A percentile compares a stretch with the other conserved stretches of the same genome.
Evolutionary conservation across 768 basidiomycete species (phyloP).

Genomic region (Hypholoma fasciculare): DNA sequence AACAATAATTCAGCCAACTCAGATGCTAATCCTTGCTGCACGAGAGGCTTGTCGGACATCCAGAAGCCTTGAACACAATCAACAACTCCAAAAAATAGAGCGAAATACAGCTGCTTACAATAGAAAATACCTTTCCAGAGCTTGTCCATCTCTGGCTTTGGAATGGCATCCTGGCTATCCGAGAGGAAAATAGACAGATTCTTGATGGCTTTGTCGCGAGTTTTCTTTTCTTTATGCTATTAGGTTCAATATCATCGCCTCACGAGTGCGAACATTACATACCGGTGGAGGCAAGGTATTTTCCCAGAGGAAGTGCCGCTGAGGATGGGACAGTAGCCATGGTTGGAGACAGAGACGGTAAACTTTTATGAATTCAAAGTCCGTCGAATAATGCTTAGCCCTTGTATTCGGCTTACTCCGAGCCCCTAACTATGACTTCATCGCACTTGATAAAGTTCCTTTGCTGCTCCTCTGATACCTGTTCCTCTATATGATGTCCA

Average conservation of each 20-base stretch:
- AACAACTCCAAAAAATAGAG: neutral
- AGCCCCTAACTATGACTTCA: conserved; percentile 16
- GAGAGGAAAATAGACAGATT: conserved; percentile 80
- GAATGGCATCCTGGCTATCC: conserved; percentile 56
- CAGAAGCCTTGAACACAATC: conserved; percentile 75
- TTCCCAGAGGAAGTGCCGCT: conserved; percentile 70
- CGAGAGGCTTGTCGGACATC: conserved; percentile 99
- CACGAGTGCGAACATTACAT: conserved; percentile 20
- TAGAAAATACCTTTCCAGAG: conserved; percentile 99
- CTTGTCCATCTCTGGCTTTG: conserved; percentile 82
- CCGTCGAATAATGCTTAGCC: conserved; percentile 12
- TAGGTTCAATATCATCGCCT: neutral
- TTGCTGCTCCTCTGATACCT: neutral
- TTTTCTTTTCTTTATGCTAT: conserved; percentile 74
- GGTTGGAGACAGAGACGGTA: conserved; percentile 11
- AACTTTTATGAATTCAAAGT: conserved; percentile 29
- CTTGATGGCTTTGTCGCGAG: conserved; percentile 88
- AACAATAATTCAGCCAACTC: conserved; percentile 84
- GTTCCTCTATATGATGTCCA: conserved; percentile 20
- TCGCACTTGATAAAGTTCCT: neutral
- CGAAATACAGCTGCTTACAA: conserved; percentile 49
- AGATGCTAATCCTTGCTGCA: conserved; percentile 88
- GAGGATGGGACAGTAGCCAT: conserved; percentile 36
- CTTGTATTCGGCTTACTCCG: conserved; percentile 6
- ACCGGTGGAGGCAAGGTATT: conserved; percentile 94